Evolutionary conservation across 2,329 filamentous ascomycete species (phyloP), one percentile per base, ranked within the genome.

Genomic region (Botrytis paeoniae): DNA sequence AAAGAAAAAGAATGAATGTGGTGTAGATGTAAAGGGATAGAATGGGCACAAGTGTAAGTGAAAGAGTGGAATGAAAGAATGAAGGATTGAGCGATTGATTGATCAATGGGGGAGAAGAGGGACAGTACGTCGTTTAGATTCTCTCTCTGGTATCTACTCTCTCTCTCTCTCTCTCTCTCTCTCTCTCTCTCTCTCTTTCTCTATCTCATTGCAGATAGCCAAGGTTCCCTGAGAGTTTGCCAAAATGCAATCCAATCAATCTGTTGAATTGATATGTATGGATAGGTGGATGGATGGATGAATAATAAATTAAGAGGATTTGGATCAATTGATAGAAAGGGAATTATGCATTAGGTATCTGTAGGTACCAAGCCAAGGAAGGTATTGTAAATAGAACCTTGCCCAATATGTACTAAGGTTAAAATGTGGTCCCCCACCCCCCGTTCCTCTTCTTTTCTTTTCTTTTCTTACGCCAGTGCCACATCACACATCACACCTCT

Each of bases 271-370:
- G 60, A n/a, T 62, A 9, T 39, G 37, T 57, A 22, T 51, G n/a
- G 64, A 39, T 51, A 43, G 25, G 16, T 16, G 48, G 45, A 48
- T 25, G 45, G 25, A 57, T 4, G n/a, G 51, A 54, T 54, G 64
- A 29, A 54, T 48, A 65, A 65, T 48, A 51, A 51, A 51, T 66
- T 20, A 18, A 51, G 45, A 48, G 48, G 62, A 43, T 48, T 64
- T 64, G 39, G 41, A 35, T 48, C 62, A 57, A 68, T 68, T 68
- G 48, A 68, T 57, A 51, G 25, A 68, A 57, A 57, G 64, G 35
- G 64, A 68, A 68, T 68, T 57, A 68, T 57, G 45, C 35, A 57
- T n/a, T 25, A n/a, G 48, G 48, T n/a, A 10, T 54, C 48, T 54
- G 48, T 41, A 41, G 35, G 35, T n/a, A 18, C 29, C 54, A 29